Evolutionary conservation across 345 rosid species (phyloP).

Genomic region (Syzygium jambos): DNA sequence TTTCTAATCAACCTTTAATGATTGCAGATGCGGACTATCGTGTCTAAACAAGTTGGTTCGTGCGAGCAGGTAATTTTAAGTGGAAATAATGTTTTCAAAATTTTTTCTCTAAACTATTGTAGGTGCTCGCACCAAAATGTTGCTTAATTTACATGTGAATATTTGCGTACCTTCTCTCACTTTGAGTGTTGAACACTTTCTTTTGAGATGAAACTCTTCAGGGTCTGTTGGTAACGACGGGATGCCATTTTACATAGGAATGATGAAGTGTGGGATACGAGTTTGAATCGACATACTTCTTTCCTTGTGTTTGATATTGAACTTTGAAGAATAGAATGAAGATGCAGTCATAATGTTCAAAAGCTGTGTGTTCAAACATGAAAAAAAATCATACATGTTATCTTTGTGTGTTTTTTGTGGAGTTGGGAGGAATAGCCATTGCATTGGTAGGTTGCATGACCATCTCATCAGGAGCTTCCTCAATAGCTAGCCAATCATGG

Average conservation of each 20-base stretch:
- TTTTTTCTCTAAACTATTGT: not conserved
- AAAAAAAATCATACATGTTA: not conserved
- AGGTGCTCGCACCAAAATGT: not conserved
- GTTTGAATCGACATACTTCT: not conserved
- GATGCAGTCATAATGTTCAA: not conserved
- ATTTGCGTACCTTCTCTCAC: not conserved
- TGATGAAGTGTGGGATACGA: not conserved
- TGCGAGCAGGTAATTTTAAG: conserved; percentile 54
- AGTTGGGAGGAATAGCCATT: not conserved
- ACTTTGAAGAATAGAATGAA: not conserved
- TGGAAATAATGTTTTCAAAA: not conserved
- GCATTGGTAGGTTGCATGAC: not conserved
- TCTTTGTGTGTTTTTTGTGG: not conserved
- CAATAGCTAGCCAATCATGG: not conserved
- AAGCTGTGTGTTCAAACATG: not conserved
- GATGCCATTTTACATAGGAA: not conserved
- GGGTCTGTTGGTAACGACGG: not conserved
- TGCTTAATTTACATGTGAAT: not conserved
- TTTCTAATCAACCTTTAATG: not conserved
- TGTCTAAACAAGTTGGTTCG: conserved; percentile 79
- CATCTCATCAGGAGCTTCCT: not conserved
- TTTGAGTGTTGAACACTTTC: not conserved
- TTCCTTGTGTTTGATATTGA: not conserved
- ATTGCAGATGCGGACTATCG: conserved; percentile 73
- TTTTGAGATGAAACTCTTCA: not conserved